Percentiles rank a stretch among this genome's conserved stretches.
Conservation (phyloP, 2,329 filamentous ascomycete genomes). For the Alternaria sp. region DNA sequence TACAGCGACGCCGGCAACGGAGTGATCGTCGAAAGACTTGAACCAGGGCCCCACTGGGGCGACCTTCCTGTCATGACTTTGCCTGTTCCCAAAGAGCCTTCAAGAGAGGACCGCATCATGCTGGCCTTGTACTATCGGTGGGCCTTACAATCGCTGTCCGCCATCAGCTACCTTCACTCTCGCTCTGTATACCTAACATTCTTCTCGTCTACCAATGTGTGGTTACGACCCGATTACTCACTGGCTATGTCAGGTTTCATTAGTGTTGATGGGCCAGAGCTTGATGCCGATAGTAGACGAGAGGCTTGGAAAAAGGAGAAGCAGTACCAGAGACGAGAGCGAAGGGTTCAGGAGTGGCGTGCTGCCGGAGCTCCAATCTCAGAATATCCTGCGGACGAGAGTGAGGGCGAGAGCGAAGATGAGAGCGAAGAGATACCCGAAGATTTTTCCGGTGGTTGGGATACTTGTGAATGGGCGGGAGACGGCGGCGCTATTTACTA, state of each 20-base stretch:
- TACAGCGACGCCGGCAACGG: not conserved
- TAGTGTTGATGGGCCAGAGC: not conserved
- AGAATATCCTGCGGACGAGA: not conserved
- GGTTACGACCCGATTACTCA: constrained; percentile 13
- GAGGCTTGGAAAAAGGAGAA: not conserved
- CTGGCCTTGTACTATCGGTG: constrained; percentile 15
- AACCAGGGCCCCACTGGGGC: not conserved
- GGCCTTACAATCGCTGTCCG: constrained; percentile 14
- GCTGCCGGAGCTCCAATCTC: not conserved
- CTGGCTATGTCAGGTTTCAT: constrained; percentile 14
- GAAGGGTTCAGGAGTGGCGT: not conserved
- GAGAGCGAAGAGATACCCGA: not conserved
- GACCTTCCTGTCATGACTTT: constrained; percentile 6
- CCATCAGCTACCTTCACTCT: constrained; percentile 5
- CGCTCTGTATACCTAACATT: constrained; percentile 3
- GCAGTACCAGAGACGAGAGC: not conserved
- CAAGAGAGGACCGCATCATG: constrained; percentile 3
- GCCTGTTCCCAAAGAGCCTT: not conserved
- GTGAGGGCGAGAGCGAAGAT: not conserved
- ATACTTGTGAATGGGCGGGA: not conserved
- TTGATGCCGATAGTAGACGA: not conserved
- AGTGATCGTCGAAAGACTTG: constrained; percentile 1
- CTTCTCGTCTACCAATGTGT: constrained; percentile 7
- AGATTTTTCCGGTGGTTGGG: not conserved
- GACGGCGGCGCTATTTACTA: not conserved